Base-by-base conservation (phyloP, 2,329 filamentous ascomycete genomes). In the Pleomassaria siparia region DNA sequence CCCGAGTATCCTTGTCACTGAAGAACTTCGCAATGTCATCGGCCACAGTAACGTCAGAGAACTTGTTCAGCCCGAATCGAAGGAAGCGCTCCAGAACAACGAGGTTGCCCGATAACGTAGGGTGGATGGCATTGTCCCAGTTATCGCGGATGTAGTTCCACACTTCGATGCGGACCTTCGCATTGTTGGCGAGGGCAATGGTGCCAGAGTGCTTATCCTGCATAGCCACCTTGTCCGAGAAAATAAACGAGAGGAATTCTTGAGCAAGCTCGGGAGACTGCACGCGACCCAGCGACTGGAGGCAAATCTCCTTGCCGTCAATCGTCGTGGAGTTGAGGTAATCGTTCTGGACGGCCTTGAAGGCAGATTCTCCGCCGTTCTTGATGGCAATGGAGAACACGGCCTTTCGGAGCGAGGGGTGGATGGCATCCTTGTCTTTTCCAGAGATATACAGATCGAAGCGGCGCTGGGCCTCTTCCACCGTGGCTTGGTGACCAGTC, bases 51-150 rank as follows among this genome's bases (percentile, higher is more conserved):
- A 77, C 74, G 59, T 90, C 85, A 2, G 88, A 83, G 68, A 95
- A 97, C 66, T 88, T 88, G 62, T 83, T 83, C 58, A 99, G 75
- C 36, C 85, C 85, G 58, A 88, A 78, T 59, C 88, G 85, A 60
- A 99, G 75, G 73, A 95, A 96, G 40, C 92, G 85, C 73, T 99
- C 92, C 13, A 96, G 78, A 2, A 96, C 83, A 24, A 96, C 87
- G 54, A 90, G 88, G 74, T 96, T 96, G 33, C 79, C 78, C 67
- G 82, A 84, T 45, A 97, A 79, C 70, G 87, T 87, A 50, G 82
- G 75, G 43, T 85, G 80, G 36, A 95, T 81, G 28, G 80, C 77
- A 24, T 46, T 49, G 24, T 83, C 78, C 88, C 92, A 99, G 74
- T 96, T 86, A 35, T 81, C 78, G 73, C 91, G 89, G 64, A 96